Percentiles rank a stretch among this genome's conserved stretches.
phyloP scores from a whole-genome alignment of 768 basidiomycete species.

The Tylopilus intermedius region DNA sequence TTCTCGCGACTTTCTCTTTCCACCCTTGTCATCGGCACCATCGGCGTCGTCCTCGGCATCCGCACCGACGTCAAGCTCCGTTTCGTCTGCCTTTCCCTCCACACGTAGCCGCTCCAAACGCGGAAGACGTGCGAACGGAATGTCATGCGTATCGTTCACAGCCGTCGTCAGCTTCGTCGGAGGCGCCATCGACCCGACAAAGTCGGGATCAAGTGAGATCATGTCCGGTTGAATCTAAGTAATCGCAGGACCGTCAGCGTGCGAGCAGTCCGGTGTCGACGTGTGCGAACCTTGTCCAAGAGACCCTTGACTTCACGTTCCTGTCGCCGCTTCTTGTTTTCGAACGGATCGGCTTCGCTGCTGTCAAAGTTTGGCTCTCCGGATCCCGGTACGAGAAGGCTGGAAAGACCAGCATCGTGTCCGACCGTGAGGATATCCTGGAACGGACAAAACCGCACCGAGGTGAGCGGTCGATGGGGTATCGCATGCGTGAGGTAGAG shows the following conservation, averaged over 20 bases:
- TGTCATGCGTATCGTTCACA: constrained; percentile 39
- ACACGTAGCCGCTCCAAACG: constrained; percentile 61
- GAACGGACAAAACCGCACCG: constrained; percentile 82
- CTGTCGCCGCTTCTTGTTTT: constrained; percentile 70
- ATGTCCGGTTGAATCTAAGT: constrained; percentile 83
- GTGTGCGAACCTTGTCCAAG: constrained; percentile 69
- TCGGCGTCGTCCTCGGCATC: constrained; percentile 31
- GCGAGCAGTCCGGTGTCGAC: too few relatives aligned
- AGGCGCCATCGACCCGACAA: constrained; percentile 65
- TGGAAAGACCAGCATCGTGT: constrained; percentile 74
- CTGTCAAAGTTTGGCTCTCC: constrained; percentile 97
- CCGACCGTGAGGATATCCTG: constrained; percentile 81
- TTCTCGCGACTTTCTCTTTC: constrained; percentile 19
- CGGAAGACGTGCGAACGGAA: constrained; percentile 68
- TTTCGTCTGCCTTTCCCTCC: constrained; percentile 69
- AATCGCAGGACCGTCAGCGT: background rate
- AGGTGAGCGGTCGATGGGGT: constrained; percentile 70
- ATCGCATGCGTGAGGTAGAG: constrained; percentile 88
- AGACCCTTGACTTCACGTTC: constrained; percentile 90
- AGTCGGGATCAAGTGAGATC: constrained; percentile 78
- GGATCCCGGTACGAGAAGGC: constrained; percentile 82
- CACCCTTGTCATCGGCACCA: constrained; percentile 33
- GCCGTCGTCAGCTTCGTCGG: constrained; percentile 54
- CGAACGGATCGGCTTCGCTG: constrained; percentile 90
- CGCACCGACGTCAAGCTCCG: constrained; percentile 40